phyloP scores from a whole-genome alignment of 2,329 filamentous ascomycete genomes.

The Xenosphaeropsis pyriputrescens region DNA sequence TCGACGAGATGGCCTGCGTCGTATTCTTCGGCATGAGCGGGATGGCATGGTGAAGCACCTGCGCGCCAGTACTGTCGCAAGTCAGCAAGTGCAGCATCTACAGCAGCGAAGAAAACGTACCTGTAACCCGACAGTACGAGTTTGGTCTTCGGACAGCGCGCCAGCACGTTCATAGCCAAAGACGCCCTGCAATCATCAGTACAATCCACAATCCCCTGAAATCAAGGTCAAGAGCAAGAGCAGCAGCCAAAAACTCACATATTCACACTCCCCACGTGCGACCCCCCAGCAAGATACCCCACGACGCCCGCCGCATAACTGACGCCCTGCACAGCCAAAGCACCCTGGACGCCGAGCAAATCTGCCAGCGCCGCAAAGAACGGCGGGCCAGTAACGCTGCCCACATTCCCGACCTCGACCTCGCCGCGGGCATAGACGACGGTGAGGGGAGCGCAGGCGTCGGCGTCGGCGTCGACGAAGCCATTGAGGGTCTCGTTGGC shows the following conservation, averaged over 20 bases:
- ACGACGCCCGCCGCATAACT: slow-evolving; percentile 30
- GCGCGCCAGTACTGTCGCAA: slow-evolving; percentile 11
- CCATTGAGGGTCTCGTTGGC: no score
- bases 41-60: slow-evolving; percentile 12
- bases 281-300: slow-evolving; percentile 31
- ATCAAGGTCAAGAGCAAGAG: not conserved
- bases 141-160: slow-evolving; percentile 8
- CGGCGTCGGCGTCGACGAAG: no score
- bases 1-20: slow-evolving; percentile 7
- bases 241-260: slow-evolving; percentile 18
- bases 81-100: not conserved
- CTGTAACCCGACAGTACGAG: slow-evolving; percentile 11
- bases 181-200: slow-evolving; percentile 4
- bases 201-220: not conserved
- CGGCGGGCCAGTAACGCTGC: slow-evolving; percentile 12
- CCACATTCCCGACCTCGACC: slow-evolving; percentile 11
- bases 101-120: not conserved
- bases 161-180: slow-evolving; percentile 9
- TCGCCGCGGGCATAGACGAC: not conserved
- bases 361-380: slow-evolving; percentile 13
- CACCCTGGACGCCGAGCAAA: slow-evolving; percentile 23
- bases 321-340: slow-evolving; percentile 37
- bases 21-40: slow-evolving; percentile 4
- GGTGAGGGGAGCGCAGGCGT: not conserved
- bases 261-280: slow-evolving; percentile 23